Evolutionary conservation across 2,329 filamentous ascomycete genomes (phyloP).

Genomic region (Xylaria sp.): DNA sequence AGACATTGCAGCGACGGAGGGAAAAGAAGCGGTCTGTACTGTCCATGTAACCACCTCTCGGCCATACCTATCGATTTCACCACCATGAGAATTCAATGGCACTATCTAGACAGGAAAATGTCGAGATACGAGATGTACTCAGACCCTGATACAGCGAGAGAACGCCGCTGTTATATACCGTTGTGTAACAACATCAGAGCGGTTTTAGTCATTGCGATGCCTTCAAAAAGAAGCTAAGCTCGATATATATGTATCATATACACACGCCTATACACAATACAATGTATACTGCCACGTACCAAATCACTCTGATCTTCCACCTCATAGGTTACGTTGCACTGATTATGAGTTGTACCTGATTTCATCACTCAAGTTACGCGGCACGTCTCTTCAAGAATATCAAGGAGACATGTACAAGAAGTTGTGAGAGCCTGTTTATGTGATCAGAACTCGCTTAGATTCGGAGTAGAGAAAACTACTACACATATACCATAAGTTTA

Average conservation of each 20-base stretch:
- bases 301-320: not conserved
- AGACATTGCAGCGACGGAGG: constrained; percentile 63
- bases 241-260: constrained; percentile 31
- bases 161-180: constrained; percentile 1
- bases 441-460: not conserved
- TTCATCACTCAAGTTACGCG: not conserved
- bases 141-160: not conserved
- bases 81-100: not conserved
- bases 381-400: not conserved
- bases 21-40: constrained; percentile 63
- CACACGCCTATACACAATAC: constrained; percentile 1
- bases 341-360: not conserved
- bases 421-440: not conserved
- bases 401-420: not conserved
- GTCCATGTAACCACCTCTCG: constrained; percentile 45
- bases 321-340: not conserved
- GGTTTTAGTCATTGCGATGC: constrained; percentile 41
- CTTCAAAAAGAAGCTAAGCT: constrained; percentile 5
- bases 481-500: constrained; percentile 14
- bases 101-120: not conserved
- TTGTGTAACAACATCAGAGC: constrained; percentile 49
- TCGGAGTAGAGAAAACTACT: constrained; percentile 3
- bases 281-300: constrained; percentile 25
- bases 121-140: not conserved
- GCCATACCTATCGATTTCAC: not conserved